phyloP scores from a whole-genome alignment of 2,329 filamentous ascomycete species.

The Botrytis hyacinthi region DNA sequence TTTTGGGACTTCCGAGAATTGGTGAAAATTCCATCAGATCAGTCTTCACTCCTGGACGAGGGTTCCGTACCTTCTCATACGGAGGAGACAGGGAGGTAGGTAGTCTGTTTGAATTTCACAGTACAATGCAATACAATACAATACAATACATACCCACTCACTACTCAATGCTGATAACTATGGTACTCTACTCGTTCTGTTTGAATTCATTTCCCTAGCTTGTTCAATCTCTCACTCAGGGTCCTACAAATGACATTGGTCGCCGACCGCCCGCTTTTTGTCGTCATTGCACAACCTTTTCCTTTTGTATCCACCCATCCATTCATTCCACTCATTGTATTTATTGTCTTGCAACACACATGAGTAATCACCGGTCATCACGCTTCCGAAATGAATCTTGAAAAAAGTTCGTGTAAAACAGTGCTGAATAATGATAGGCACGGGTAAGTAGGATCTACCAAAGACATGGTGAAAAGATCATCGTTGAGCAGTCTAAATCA shows the following conservation, averaged over 20 bases:
- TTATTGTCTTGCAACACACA: background rate
- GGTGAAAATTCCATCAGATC: background rate
- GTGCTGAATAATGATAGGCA: conserved; percentile 1
- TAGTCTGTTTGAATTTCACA: background rate
- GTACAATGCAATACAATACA: background rate
- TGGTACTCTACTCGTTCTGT: background rate
- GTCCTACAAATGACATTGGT: conserved; percentile 5
- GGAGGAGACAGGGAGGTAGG: background rate
- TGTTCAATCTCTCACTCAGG: background rate
- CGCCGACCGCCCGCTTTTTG: conserved; percentile 13
- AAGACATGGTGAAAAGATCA: conserved; percentile 1
- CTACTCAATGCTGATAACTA: background rate
- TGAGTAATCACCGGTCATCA: conserved; percentile 13
- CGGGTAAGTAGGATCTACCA: conserved; percentile 2
- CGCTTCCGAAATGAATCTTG: conserved; percentile 3
- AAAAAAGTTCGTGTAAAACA: background rate
- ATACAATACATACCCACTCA: background rate
- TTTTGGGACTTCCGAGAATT: background rate
- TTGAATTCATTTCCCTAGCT: background rate
- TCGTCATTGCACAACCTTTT: conserved; percentile 13
- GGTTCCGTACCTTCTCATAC: background rate
- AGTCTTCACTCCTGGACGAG: background rate
- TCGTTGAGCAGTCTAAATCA: background rate
- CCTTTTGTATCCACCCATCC: background rate
- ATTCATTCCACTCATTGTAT: background rate